These are phyloP conservation scores for Cystobasidium onofrii DNA, from an alignment of 768 basidiomycete genomes.

Conservation along the genomic window DNA sequence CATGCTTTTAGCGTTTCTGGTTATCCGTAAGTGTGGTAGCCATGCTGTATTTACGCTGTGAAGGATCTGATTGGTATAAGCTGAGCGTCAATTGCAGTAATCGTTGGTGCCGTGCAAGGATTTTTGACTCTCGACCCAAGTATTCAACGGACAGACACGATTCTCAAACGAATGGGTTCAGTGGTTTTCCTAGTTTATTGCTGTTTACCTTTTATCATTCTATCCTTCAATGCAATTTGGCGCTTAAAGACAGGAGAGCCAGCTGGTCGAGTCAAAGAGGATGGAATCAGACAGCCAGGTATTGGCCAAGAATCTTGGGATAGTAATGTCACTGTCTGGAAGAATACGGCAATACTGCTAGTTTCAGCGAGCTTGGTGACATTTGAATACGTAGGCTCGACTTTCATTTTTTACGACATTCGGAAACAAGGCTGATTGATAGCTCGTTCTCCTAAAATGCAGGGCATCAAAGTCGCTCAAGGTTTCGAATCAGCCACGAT, in stretches of 20 bases:
- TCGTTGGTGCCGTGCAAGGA: slow-evolving; percentile 20
- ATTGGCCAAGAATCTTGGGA: slow-evolving; percentile 16
- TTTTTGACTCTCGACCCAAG: background rate
- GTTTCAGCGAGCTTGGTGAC: slow-evolving; percentile 2
- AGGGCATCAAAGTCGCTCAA: slow-evolving; percentile 28
- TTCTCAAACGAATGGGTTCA: slow-evolving; percentile 11
- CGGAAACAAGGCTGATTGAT: background rate
- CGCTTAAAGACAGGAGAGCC: slow-evolving; percentile 12
- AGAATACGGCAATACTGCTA: slow-evolving; percentile 15
- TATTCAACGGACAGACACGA: slow-evolving; percentile 3
- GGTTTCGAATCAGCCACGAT: background rate
- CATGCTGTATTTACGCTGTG: too few relatives aligned
- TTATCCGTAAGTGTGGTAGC: background rate
- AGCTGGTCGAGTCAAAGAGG: background rate
- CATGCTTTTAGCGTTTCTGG: slow-evolving; percentile 11
- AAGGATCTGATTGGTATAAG: too few relatives aligned
- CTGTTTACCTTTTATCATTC: slow-evolving; percentile 15
- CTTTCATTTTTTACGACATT: background rate
- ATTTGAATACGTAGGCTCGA: slow-evolving; percentile 20
- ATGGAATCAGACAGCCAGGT: background rate
- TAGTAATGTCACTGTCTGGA: slow-evolving; percentile 12
- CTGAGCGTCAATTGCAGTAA: background rate
- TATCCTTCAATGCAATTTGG: slow-evolving; percentile 17
- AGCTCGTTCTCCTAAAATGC: background rate
- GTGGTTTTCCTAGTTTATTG: slow-evolving; percentile 21